Base-by-base conservation (phyloP, 75 land plant genomes). In the Adiantum capillusveneris region DNA sequence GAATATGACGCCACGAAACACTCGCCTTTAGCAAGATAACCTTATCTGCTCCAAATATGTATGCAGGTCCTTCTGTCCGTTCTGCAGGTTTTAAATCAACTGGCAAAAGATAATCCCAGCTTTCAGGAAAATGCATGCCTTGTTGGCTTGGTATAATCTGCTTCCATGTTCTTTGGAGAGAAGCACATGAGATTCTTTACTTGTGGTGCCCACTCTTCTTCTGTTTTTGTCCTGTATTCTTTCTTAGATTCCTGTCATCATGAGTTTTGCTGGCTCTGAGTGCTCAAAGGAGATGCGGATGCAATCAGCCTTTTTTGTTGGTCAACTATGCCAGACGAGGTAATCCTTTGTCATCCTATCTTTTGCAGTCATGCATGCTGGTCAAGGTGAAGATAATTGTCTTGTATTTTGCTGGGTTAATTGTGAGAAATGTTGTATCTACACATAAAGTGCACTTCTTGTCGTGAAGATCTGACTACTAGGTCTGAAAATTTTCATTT, bases 41-140 rank as follows among this genome's bases (percentile, higher is more conserved):
- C 37, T 34, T 34, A 34, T 34, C 37, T 34, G 37, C 37, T 5
- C 3, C 42, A 31, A 19, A 1, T 22, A 27, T 21, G 20, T 41
- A 14, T 64, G 58, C 90, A 95, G 99, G 92, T 90, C 27, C 67
- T 82, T 51, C 80, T 78, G 60, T 71, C 88, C 12, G 87, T 91
- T 21, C 72, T 95, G 43, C 86, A 84, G 66, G 66, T 95, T 58
- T 46, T 95, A 30, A 95, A 95, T 72, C 97, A 87, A 53, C 66
- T 95, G 12, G 66, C 88, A 28, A 92, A 88, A 31, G 89, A 95
- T 66, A 87, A 87, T 58, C 30, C 78, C 12, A 75, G 68, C 25
- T 84, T 95, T 41, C 97, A 77, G 63, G 99, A 90, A 65, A 90
- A 91, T 82, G 99, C 99, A 56, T 95, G 99, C 61, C 86, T 87